Evolutionary conservation across 2,329 filamentous ascomycete genomes (phyloP), one percentile per base, ranked within the genome.

Genomic region (Bipolaris sorokiniana): DNA sequence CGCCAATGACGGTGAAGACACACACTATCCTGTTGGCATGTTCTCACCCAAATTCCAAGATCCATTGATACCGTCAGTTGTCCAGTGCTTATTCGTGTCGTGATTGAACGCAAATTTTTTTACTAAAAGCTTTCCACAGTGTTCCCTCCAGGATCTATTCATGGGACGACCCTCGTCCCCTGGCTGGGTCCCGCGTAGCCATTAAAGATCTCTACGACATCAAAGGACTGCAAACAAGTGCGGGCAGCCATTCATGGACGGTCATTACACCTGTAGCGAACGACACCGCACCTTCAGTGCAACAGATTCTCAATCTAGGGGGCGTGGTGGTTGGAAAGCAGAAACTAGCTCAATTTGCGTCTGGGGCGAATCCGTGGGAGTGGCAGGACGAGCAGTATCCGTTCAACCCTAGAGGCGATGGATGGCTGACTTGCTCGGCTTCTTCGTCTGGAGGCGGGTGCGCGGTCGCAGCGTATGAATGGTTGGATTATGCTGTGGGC

Each of bases 311-410:
- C 9, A 59, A 67, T 22, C 63, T 69, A 7, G 68, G 68, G 13
- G 69, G 64, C 42, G 72, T 84, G 7, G 67, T 85, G 10, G 74
- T 86, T 0, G 83, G 83, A 3, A 85, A 84, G 72, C 82, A 81
- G 20, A 84, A 82, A 61, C 78, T 79, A 2, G 76, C 79, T 1
- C 81, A 83, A 59, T 80, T 85, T 48, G 79, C 79, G 5, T 66
- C 61, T 28, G 65, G 66, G 7, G 67, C 66, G 0, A 67, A 70
- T 44, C 68, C 65, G 4, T 69, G 65, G 66, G 64, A 68, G 20
- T 70, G 66, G 66, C 61, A 68, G 41, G 68, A 70, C 15, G 62
- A 67, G 16, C 77, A 79, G 13, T 67, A 74, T 0, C 80, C 80
- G 0, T 81, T 80, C 61, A 81, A 81, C 56, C 77, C 79, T 0